A percentile compares a stretch with the other conserved stretches of the same genome.
These are phyloP conservation scores for Macaranga tanarius DNA, from an alignment of 441 rosid species.

Conservation along the genomic window DNA sequence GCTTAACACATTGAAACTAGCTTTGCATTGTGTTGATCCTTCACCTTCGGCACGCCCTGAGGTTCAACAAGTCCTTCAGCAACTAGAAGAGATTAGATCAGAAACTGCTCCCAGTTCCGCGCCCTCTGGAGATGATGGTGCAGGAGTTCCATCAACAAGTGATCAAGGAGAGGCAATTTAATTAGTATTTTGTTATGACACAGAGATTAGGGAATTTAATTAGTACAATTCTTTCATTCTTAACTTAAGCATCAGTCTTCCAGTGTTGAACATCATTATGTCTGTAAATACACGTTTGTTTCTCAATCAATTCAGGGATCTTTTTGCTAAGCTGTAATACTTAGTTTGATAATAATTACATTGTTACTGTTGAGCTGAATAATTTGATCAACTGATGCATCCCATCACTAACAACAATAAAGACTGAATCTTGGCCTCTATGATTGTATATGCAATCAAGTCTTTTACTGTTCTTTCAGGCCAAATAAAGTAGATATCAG, in stretches of 20 bases:
- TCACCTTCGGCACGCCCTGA: slow-evolving; percentile 73
- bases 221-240: slow-evolving; percentile 35
- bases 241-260: slow-evolving; percentile 24
- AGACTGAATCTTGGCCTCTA: not conserved
- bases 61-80: slow-evolving; percentile 62
- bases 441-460: not conserved
- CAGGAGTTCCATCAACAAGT: slow-evolving; percentile 40
- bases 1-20: slow-evolving; percentile 66
- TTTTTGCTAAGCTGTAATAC: not conserved
- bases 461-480: too few species aligned
- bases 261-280: slow-evolving; percentile 5
- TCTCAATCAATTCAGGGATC: slow-evolving; percentile 17
- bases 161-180: slow-evolving; percentile 22
- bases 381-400: not conserved
- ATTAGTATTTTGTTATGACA: not conserved
- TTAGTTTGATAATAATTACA: not conserved
- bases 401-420: not conserved
- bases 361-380: not conserved
- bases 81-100: slow-evolving; percentile 64
- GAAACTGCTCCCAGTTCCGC: slow-evolving; percentile 37
- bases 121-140: slow-evolving; percentile 41
- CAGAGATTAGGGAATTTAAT: slow-evolving; percentile 1
- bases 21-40: slow-evolving; percentile 79
- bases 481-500: too few species aligned
- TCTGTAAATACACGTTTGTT: slow-evolving; percentile 36